These are phyloP conservation scores for Metschnikowia hibisci DNA, from an alignment of 805 yeast genomes.

Conservation along the genomic window DNA sequence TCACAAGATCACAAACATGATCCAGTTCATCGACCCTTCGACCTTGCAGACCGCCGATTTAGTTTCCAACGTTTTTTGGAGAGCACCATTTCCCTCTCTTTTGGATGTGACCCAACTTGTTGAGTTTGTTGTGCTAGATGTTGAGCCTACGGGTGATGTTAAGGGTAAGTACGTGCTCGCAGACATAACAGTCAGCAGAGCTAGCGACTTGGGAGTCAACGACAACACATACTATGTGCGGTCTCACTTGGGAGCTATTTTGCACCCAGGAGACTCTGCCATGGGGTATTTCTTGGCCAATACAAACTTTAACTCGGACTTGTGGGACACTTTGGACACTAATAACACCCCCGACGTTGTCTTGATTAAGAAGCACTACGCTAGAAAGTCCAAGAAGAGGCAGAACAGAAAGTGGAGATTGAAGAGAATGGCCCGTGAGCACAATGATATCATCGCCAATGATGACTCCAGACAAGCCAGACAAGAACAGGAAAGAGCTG, in stretches of 20 bases:
- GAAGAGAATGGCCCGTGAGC: constrained; percentile 97
- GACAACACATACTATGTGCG: constrained; percentile 80
- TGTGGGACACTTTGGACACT: constrained; percentile 67
- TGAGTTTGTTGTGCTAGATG: constrained; percentile 88
- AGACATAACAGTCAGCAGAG: constrained; percentile 86
- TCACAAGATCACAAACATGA: constrained; percentile 72
- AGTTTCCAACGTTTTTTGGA: constrained; percentile 70
- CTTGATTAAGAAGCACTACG: constrained; percentile 82
- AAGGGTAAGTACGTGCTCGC: constrained; percentile 80
- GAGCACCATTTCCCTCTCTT: constrained; percentile 72
- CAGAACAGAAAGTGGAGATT: constrained; percentile 86
- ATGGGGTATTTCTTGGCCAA: constrained; percentile 85
- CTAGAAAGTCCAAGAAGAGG: constrained; percentile 69
- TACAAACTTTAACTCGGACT: constrained; percentile 82
- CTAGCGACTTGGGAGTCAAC: constrained; percentile 81
- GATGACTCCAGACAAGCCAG: constrained; percentile 67
- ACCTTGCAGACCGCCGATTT: constrained; percentile 78
- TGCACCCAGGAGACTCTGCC: constrained; percentile 95
- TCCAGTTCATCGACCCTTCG: constrained; percentile 84
- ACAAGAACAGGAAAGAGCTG: constrained; percentile 89
- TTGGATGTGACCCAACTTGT: constrained; percentile 71
- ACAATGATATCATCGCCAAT: constrained; percentile 78
- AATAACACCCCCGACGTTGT: constrained; percentile 79
- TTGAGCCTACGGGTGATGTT: constrained; percentile 82
- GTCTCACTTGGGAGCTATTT: constrained; percentile 88